phyloP scores from a whole-genome alignment of 2,329 filamentous ascomycete species.

The Calonectria montana region DNA sequence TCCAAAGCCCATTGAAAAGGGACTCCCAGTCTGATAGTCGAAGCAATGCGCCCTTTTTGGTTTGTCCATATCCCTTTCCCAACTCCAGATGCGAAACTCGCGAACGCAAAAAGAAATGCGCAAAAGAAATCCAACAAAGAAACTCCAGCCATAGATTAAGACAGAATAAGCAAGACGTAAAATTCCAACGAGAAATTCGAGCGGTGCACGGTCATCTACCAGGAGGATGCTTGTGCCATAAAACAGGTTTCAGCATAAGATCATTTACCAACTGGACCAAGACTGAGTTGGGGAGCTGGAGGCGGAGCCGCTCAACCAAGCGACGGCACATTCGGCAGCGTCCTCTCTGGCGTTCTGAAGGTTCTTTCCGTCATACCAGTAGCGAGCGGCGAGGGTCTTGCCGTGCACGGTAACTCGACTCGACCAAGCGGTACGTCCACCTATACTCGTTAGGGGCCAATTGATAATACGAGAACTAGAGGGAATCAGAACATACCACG shows the following conservation, averaged over 20 bases:
- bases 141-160: constrained; percentile 22
- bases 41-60: constrained; percentile 29
- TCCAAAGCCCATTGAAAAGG: constrained; percentile 8
- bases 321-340: constrained; percentile 84
- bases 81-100: constrained; percentile 36
- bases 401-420: constrained; percentile 80
- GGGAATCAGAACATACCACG: constrained; percentile 65
- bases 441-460: constrained; percentile 55
- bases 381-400: constrained; percentile 75
- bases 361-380: constrained; percentile 92
- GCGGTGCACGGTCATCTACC: background rate
- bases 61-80: constrained; percentile 30
- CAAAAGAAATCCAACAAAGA: constrained; percentile 14
- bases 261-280: constrained; percentile 36
- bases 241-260: background rate
- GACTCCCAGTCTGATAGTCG: constrained; percentile 6
- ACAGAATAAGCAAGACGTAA: constrained; percentile 20
- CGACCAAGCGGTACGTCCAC: constrained; percentile 92
- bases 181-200: constrained; percentile 14
- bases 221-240: background rate
- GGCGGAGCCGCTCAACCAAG: constrained; percentile 60
- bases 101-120: constrained; percentile 14
- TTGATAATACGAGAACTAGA: background rate
- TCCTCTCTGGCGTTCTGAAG: constrained; percentile 91
- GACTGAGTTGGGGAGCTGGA: constrained; percentile 37